Conservation (phyloP, 2,329 filamentous ascomycete genomes). For the Emmonsia crescens region DNA sequence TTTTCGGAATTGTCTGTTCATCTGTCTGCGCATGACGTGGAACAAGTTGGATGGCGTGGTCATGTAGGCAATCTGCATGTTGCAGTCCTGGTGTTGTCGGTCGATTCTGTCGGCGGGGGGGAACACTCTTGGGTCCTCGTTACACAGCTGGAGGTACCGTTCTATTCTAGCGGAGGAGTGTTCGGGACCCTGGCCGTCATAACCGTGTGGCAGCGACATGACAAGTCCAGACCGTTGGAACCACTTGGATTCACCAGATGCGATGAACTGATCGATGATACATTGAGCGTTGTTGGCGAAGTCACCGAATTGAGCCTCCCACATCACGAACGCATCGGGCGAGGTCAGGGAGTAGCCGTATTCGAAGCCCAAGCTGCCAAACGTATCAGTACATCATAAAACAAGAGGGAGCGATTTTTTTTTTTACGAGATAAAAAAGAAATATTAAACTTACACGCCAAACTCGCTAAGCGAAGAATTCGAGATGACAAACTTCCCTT, state of each 20-base stretch:
- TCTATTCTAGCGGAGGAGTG: constrained; percentile 97
- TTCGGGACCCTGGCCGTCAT: constrained; percentile 95
- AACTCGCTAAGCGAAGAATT: constrained; percentile 81
- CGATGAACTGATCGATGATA: constrained; percentile 98
- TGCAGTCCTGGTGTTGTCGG: constrained; percentile 97
- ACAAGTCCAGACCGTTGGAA: constrained; percentile 94
- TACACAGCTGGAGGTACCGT: constrained; percentile 92
- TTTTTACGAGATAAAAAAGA: neutral
- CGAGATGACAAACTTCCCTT: constrained; percentile 90
- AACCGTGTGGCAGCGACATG: constrained; percentile 92
- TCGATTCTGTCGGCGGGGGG: constrained; percentile 79
- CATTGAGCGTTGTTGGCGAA: constrained; percentile 99
- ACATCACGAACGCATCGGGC: constrained; percentile 94
- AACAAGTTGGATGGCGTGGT: constrained; percentile 94
- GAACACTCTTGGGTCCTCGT: constrained; percentile 93
- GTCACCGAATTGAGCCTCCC: constrained; percentile 99
- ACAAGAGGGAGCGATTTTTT: neutral
- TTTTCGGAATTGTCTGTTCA: constrained; percentile 99
- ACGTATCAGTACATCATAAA: constrained; percentile 33
- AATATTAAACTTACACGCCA: constrained; percentile 42
- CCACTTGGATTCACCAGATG: constrained; percentile 97
- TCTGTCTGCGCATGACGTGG: constrained; percentile 91
- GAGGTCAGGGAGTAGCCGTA: constrained; percentile 97
- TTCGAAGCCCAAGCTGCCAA: constrained; percentile 77
- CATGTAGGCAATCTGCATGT: constrained; percentile 97